These are phyloP conservation scores for Saxophila tyrrhenica DNA, from an alignment of 495 filamentous ascomycete species.

Conservation along the genomic window DNA sequence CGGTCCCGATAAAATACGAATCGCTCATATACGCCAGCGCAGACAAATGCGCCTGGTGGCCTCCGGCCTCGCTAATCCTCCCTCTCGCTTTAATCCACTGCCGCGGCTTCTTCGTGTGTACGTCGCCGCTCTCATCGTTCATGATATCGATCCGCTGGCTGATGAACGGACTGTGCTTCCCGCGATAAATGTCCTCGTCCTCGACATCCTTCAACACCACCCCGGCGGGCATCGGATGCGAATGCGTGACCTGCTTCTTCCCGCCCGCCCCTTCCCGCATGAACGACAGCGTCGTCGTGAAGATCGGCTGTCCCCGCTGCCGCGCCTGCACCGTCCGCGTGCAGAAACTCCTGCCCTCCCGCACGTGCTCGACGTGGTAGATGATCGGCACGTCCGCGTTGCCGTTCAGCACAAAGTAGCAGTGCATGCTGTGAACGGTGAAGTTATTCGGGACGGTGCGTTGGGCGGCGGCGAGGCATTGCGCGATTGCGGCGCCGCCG, in stretches of 20 bases:
- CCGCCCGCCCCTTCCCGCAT: conserved; percentile 59
- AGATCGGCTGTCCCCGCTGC: conserved; percentile 81
- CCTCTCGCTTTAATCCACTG: conserved; percentile 74
- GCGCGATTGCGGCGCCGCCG: conserved; percentile 85
- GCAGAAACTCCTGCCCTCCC: conserved; percentile 79
- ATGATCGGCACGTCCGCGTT: conserved; percentile 74
- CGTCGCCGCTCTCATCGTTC: conserved; percentile 36
- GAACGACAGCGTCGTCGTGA: conserved; percentile 89
- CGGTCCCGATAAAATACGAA: conserved; percentile 84
- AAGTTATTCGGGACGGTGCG: conserved; percentile 70
- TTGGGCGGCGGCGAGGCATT: conserved; percentile 80
- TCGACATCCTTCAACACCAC: conserved; percentile 23
- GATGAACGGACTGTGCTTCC: conserved; percentile 44
- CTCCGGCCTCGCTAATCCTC: conserved; percentile 56
- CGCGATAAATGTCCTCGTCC: conserved; percentile 4
- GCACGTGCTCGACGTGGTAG: conserved; percentile 85
- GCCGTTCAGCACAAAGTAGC: conserved; percentile 93
- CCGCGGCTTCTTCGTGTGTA: conserved; percentile 56
- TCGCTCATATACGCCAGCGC: conserved; percentile 91
- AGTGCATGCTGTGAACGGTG: conserved; percentile 89
- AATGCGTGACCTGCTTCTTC: conserved; percentile 48
- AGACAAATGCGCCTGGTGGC: conserved; percentile 65
- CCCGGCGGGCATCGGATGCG: conserved; percentile 43
- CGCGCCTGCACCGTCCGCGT: conserved; percentile 92
- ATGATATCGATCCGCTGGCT: conserved; percentile 42